Evolutionary conservation across 176 grass and related monocot species (phyloP).

Genomic region (Musa itinerans): DNA sequence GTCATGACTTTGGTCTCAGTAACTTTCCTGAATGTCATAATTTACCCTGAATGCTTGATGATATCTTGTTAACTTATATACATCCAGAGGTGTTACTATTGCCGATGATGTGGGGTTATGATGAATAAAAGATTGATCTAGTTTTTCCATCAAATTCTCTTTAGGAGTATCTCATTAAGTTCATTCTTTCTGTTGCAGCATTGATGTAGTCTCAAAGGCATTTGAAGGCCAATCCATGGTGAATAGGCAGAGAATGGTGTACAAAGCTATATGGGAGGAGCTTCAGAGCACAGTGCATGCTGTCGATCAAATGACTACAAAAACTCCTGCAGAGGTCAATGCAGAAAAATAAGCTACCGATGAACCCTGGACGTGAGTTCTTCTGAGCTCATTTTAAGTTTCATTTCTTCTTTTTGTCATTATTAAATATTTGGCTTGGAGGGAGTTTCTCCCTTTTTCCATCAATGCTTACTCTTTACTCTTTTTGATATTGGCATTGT

Average conservation of each 20-base stretch:
- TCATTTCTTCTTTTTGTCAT: neutral
- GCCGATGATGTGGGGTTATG: neutral
- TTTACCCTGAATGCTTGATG: no score
- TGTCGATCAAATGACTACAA: conserved; percentile 88
- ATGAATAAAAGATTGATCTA: neutral
- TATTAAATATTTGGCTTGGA: neutral
- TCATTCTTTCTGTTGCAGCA: conserved; percentile 34
- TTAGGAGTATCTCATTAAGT: neutral
- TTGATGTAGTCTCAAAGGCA: conserved; percentile 69
- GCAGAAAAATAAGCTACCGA: neutral
- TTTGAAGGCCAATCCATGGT: conserved; percentile 79
- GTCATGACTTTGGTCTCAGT: no score
- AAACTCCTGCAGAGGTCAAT: conserved; percentile 55
- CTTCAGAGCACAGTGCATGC: conserved; percentile 83
- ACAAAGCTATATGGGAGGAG: conserved; percentile 96
- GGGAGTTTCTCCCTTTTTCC: neutral
- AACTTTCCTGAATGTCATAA: no score
- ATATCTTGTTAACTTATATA: no score
- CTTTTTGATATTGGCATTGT: no score
- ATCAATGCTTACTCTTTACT: neutral
- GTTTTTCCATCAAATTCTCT: neutral
- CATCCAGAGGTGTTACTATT: no score
- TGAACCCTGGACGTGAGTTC: neutral
- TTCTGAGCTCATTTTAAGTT: neutral
- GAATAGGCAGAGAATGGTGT: conserved; percentile 95